Evolutionary conservation across 2,329 filamentous ascomycete species (phyloP), one percentile per base, ranked within the genome.

Genomic region (Exophiala sp.): DNA sequence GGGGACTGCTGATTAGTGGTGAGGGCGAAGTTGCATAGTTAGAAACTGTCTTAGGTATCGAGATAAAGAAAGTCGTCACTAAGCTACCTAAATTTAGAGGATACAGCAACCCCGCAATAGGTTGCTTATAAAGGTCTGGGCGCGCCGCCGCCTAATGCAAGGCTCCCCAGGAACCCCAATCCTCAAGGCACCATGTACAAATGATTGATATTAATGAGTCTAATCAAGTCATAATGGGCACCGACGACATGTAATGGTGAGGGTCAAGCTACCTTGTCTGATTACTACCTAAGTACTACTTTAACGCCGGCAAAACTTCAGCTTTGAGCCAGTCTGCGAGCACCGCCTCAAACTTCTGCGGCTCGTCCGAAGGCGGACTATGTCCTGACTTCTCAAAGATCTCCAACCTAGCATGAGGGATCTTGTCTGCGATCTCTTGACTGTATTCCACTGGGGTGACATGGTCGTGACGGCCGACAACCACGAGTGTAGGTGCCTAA

Each of bases 321-420:
- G 45, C 20, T 34, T 54, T 50, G 11, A 58, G 24, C 12, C 36
- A 58, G 34, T 51, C 47, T 14, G 29, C 10, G 5, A 58, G 5
- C 11, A 50, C 33, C 39, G 39, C 14, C 6, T 41, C 29, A 24
- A 58, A 58, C 39, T 34, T 52, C 33, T 54, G 34, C 5, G 55
- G 47, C 38, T 58, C 55, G 44, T 58, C 55, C 18, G 43, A 44
- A 29, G 32, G 38, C 3, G 54, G 54, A 47, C 50, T 57, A 29
- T 57, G 54, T 7, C 45, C 50, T 24, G 54, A 53, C 3, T 53
- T 14, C 46, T 57, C 54, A 29, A 57, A 57, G n/a, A 57, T 40
- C 36, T 50, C 54, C 36, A 57, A n/a, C n/a, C 29, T 40, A 9
- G 54, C 33, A 39, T 49, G 18, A 5, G 40, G 45, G 24, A 57